Evolutionary conservation across 805 yeast species (phyloP).

Genomic region (Yarrowia sp.): DNA sequence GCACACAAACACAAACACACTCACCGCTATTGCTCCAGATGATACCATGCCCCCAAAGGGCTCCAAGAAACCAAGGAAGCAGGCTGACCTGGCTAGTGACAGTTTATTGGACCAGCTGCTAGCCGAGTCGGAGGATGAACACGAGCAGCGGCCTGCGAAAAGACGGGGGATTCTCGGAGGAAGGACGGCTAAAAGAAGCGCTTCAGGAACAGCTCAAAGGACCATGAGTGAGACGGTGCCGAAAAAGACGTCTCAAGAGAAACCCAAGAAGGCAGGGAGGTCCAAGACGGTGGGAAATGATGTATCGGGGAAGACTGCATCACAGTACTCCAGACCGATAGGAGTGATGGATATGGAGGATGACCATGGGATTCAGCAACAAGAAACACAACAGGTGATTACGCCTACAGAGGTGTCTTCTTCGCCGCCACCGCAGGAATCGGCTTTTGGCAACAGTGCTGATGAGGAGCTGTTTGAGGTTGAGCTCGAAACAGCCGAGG

Average conservation of each 20-base stretch:
- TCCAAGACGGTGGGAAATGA: constrained; percentile 14
- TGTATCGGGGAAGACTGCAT: background rate
- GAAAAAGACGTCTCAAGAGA: background rate
- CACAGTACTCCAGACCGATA: constrained; percentile 6
- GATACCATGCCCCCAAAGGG: constrained; percentile 38
- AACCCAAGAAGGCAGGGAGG: constrained; percentile 17
- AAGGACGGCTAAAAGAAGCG: background rate
- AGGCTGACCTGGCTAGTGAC: constrained; percentile 27
- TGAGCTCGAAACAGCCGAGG: constrained; percentile 34
- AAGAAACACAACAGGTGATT: constrained; percentile 22
- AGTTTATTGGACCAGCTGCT: constrained; percentile 33
- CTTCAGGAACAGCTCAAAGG: background rate
- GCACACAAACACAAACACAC: background rate
- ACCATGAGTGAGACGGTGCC: constrained; percentile 9
- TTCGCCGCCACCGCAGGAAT: constrained; percentile 6
- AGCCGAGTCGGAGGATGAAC: constrained; percentile 30
- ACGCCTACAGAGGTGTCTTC: constrained; percentile 29
- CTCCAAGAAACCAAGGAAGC: constrained; percentile 15
- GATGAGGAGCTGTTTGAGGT: constrained; percentile 35
- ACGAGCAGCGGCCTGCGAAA: constrained; percentile 1
- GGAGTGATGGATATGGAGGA: constrained; percentile 20
- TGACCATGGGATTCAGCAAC: background rate
- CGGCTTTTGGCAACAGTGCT: background rate
- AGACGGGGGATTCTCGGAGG: constrained; percentile 24
- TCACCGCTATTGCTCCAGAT: constrained; percentile 11